Evolutionary conservation across 495 filamentous ascomycete genomes (phyloP), one percentile per base, ranked within the genome.

Genomic region (Xylaria acuta): DNA sequence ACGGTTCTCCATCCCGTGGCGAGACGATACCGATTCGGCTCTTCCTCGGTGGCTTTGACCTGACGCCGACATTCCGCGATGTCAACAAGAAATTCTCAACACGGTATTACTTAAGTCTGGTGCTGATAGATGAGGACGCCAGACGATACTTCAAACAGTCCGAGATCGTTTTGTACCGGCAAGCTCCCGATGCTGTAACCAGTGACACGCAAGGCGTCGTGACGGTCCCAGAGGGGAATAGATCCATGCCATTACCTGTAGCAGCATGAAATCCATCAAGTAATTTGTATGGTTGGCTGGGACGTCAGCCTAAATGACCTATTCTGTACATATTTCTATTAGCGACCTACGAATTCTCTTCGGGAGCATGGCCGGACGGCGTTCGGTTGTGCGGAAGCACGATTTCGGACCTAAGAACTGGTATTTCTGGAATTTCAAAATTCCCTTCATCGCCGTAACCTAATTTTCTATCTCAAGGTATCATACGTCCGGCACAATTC

Each of bases 51-150:
- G 96, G 96, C 18, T 99, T 99, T 79, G 96, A 99, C 80, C 85
- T 99, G 72, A 98, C 96, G 1, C 96, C 96, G 11, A 99, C 96
- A 25, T 99, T 99, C 89, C 93, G 97, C 51, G 97, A 99, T 82
- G 96, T 99, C 72, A 99, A 99, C 90, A 99, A 98, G 89, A 98
- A 98, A 83, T 99, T 96, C 82, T 98, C 95, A 41, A 98, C 97
- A 68, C 88, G 96, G 74, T 99, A 99, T 84, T 98, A 99, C 83
- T 88, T 99, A 65, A 97, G 94, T 81, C 83, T 99, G 75, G 96
- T 99, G 12, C 86, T 98, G 74, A 98, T 98, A 73, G 95, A 98
- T 81, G 95, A 98, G 88, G 96, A 99, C 80, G 97, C 97, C 53
- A 88, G 96, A 74, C 90, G 96, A 72, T 99, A 99, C 84, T 99